Conservation (phyloP, 257 asterid genomes). For the Przewalskia tangutica region DNA sequence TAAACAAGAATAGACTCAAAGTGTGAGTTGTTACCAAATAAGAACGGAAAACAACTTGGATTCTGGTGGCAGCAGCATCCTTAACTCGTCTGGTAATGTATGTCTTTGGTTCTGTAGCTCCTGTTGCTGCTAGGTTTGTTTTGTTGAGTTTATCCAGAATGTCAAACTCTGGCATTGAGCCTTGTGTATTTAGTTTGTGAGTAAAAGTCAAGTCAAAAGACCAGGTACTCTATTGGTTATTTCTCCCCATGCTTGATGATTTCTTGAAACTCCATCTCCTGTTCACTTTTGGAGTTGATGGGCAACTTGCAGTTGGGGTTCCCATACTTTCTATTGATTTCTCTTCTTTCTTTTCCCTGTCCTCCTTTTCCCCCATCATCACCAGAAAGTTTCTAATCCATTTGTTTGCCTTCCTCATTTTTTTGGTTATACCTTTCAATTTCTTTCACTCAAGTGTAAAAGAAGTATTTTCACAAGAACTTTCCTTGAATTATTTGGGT, state of each 20-base stretch:
- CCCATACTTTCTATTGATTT: slow-evolving; percentile 15
- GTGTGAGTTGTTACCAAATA: slow-evolving; percentile 34
- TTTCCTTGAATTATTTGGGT: neutral
- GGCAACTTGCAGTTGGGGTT: slow-evolving; percentile 5
- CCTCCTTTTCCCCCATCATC: slow-evolving; percentile 53
- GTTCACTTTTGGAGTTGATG: slow-evolving; percentile 27
- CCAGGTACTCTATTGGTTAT: slow-evolving; percentile 14
- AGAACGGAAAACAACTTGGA: slow-evolving; percentile 62
- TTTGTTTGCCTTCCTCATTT: slow-evolving; percentile 63
- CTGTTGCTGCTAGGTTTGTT: slow-evolving; percentile 5
- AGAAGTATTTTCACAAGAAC: neutral
- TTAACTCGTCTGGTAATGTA: neutral
- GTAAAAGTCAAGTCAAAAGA: slow-evolving; percentile 38
- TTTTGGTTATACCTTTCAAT: neutral
- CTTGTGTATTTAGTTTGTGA: slow-evolving; percentile 18
- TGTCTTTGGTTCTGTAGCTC: slow-evolving; percentile 1
- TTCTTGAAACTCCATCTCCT: slow-evolving; percentile 72
- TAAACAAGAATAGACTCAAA: neutral
- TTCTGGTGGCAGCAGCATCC: slow-evolving; percentile 51
- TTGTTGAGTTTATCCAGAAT: slow-evolving; percentile 14
- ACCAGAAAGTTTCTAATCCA: slow-evolving; percentile 60
- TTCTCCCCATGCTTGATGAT: slow-evolving; percentile 20
- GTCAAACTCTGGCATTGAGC: slow-evolving; percentile 20
- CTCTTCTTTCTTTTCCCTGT: slow-evolving; percentile 26
- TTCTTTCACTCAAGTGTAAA: neutral